Conservation (phyloP, 345 rosid genomes). For the Bretschneidera sinensis region DNA sequence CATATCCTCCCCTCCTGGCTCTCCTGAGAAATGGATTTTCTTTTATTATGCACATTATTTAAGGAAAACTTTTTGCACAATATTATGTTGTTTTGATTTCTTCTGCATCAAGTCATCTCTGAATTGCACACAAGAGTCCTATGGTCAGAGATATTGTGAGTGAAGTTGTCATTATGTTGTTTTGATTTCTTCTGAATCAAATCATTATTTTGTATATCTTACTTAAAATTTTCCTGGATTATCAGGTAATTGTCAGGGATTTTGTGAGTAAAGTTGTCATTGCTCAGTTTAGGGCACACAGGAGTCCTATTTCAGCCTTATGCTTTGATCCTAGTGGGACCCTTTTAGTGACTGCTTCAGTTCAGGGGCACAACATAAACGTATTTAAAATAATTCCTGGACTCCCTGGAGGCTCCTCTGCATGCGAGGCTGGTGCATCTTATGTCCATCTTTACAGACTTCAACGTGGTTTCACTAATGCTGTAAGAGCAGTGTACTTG, state of each 20-base stretch:
- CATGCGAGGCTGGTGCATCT: conserved; percentile 36
- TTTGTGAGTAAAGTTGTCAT: conserved; percentile 59
- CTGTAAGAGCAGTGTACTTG: conserved; percentile 43
- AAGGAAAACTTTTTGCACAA: no score
- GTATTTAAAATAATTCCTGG: conserved; percentile 78
- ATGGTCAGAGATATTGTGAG: no score
- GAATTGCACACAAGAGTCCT: no score
- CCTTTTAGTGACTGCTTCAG: conserved; percentile 88
- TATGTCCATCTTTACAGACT: conserved; percentile 76
- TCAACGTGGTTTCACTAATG: conserved; percentile 94
- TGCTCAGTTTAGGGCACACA: conserved; percentile 88
- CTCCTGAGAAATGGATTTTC: background rate
- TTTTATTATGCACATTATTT: background rate
- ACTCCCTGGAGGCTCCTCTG: conserved; percentile 32
- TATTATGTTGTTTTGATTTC: no score
- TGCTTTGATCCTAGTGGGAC: conserved; percentile 92
- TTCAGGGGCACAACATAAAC: conserved; percentile 87
- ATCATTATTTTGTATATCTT: background rate
- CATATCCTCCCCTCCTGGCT: no score
- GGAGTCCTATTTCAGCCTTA: conserved; percentile 82
- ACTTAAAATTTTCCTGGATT: conserved; percentile 4
- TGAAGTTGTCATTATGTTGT: no score
- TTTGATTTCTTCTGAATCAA: no score
- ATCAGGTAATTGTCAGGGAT: conserved; percentile 84
- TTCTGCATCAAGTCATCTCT: no score